Evolutionary conservation across 441 rosid genomes (phyloP), one percentile per base, ranked within the genome.

Genomic region (Gossypium schwendimanii): DNA sequence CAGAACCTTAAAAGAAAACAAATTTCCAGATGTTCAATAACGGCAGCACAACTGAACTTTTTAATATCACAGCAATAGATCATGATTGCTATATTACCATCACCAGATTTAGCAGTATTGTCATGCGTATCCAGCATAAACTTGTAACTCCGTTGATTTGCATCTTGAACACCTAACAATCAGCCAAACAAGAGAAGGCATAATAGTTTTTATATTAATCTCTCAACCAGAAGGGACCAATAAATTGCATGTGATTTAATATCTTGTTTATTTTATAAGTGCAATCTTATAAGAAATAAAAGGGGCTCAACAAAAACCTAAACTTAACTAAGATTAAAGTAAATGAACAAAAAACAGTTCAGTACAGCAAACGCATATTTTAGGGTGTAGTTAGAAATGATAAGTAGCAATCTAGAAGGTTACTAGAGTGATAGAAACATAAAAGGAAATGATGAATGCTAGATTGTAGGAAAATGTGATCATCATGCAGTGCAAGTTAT

Each of bases 121-220:
- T 85, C 80, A 58, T 50, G 74, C 74, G 75, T 74, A 73, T 83
- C 86, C 70, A 44, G 69, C 58, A 47, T 73, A 24, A 75, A 72
- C 76, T 78, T 83, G 78, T 82, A 80, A 52, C 75, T 81, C 76
- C 70, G 82, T 41, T 67, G 78, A 70, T 79, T 79, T 61, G 80
- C 57, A 75, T 83, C 86, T 79, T 81, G 84, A 66, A 75, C 72
- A 44, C 87, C 88, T 84, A 78, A 64, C 71, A 75, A 76, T 41
- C 62, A 77, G 21, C 21, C 65, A 70, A 70, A 39, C 53, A 70
- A 23, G 14, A 21, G 31, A 57, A 68, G 61, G 15, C 47, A 52
- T 24, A 17, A 68, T 10, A 68, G 26, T 3, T 0, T 52, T 68
- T 28, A 68, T 9, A 52, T 68, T 68, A 50, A 28, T 44, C 55